Evolutionary conservation across 2,329 filamentous ascomycete species (phyloP).

Genomic region (Nakataea oryzae): DNA sequence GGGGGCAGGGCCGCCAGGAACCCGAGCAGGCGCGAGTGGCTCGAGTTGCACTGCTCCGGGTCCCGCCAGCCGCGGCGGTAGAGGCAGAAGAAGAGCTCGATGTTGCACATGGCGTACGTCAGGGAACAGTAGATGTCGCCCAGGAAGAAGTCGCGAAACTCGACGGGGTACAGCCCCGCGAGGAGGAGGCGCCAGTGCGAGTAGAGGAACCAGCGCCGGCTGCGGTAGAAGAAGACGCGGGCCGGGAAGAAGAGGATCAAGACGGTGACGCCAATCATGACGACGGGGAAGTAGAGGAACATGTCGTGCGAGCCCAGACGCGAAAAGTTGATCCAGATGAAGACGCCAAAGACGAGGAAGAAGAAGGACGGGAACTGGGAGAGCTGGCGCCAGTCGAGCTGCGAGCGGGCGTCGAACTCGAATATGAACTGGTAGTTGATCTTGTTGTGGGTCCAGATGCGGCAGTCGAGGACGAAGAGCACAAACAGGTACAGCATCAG

Average conservation of each 20-base stretch:
- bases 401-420: conserved; percentile 81
- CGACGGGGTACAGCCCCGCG: conserved; percentile 82
- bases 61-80: conserved; percentile 72
- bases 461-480: conserved; percentile 78
- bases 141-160: conserved; percentile 95
- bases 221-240: conserved; percentile 63
- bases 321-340: conserved; percentile 84
- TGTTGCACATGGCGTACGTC: conserved; percentile 81
- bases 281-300: conserved; percentile 78
- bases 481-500: conserved; percentile 69
- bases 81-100: conserved; percentile 89
- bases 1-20: conserved; percentile 78
- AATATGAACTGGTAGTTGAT: conserved; percentile 98
- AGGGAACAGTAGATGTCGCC: conserved; percentile 97
- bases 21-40: conserved; percentile 70
- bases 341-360: conserved; percentile 64
- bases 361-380: conserved; percentile 81
- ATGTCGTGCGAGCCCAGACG: conserved; percentile 53
- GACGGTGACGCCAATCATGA: conserved; percentile 61
- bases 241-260: conserved; percentile 66
- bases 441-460: conserved; percentile 71
- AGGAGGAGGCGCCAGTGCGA: conserved; percentile 82
- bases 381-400: conserved; percentile 82
- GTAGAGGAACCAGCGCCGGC: conserved; percentile 77
- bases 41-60: conserved; percentile 73